Percentiles rank a stretch among this genome's conserved stretches.
These are phyloP conservation scores for Gossypium rotundifolium DNA, from an alignment of 345 rosid genomes.

Conservation along the genomic window DNA sequence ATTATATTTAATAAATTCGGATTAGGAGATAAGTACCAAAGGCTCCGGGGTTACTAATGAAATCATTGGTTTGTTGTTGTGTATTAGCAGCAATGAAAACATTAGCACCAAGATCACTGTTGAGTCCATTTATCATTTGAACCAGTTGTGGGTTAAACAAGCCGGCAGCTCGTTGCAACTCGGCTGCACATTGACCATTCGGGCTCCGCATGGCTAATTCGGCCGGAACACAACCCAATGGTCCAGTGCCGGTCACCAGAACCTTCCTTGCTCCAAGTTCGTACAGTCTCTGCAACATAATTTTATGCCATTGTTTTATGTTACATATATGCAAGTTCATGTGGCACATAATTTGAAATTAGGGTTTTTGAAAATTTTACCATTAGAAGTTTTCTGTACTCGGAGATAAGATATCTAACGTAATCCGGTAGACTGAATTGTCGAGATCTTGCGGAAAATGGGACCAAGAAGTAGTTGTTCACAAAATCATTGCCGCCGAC, in stretches of 20 bases:
- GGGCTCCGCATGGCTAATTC: slow-evolving; percentile 53
- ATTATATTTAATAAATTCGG: background rate
- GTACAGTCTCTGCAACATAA: slow-evolving; percentile 10
- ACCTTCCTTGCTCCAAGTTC: slow-evolving; percentile 74
- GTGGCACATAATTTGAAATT: background rate
- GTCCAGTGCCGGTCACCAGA: slow-evolving; percentile 84
- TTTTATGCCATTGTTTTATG: background rate
- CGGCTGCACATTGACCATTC: slow-evolving; percentile 51
- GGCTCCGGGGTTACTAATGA: slow-evolving; percentile 46
- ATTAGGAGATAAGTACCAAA: slow-evolving; percentile 33
- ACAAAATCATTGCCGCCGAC: slow-evolving; percentile 93
- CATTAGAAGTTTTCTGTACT: slow-evolving; percentile 44
- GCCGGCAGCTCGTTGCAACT: slow-evolving; percentile 52
- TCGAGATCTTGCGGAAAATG: slow-evolving; percentile 53
- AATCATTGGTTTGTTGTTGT: slow-evolving; percentile 37
- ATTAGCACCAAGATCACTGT: slow-evolving; percentile 26
- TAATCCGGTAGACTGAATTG: slow-evolving; percentile 49
- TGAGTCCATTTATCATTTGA: slow-evolving; percentile 45
- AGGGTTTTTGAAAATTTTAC: slow-evolving; percentile 15
- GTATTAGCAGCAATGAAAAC: slow-evolving; percentile 63
- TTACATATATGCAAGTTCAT: background rate
- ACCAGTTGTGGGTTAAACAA: slow-evolving; percentile 57
- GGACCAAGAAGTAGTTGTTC: slow-evolving; percentile 75
- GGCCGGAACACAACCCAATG: slow-evolving; percentile 77
- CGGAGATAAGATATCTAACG: slow-evolving; percentile 39